Conservation (phyloP, 1,139 yeast species). For the Suzukiozyma palmioleophila region DNA sequence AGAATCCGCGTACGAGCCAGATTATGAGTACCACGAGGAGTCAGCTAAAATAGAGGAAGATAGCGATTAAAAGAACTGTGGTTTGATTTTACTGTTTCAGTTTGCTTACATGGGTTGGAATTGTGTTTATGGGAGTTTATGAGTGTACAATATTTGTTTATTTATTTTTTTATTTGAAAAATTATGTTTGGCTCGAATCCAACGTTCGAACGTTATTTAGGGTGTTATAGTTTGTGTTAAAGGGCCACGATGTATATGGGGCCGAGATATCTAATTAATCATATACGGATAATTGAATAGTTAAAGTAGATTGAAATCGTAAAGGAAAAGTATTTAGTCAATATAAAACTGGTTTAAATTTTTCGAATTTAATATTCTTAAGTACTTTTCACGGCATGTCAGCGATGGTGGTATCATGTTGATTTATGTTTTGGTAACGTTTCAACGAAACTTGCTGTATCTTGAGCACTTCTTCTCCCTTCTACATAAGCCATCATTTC, state of each 20-base stretch:
- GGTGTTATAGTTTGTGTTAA: too few species aligned
- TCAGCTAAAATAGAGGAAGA: constrained; percentile 36
- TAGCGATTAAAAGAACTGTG: constrained; percentile 21
- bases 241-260: too few species aligned
- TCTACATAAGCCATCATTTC: constrained; percentile 91
- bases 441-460: constrained; percentile 68
- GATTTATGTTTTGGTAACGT: constrained; percentile 16
- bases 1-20: constrained; percentile 34
- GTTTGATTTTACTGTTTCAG: neutral
- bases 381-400: too few species aligned
- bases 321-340: too few species aligned
- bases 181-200: too few species aligned
- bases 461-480: constrained; percentile 85
- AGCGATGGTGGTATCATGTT: neutral
- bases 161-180: neutral
- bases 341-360: too few species aligned
- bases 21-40: constrained; percentile 26
- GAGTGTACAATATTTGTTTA: neutral
- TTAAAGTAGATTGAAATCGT: too few species aligned
- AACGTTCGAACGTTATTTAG: too few species aligned
- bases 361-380: too few species aligned
- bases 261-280: too few species aligned
- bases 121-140: constrained; percentile 1
- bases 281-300: too few species aligned
- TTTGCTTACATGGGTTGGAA: neutral